Evolutionary conservation across 1,139 yeast species (phyloP).

Genomic region (Geotrichum restrictum): DNA sequence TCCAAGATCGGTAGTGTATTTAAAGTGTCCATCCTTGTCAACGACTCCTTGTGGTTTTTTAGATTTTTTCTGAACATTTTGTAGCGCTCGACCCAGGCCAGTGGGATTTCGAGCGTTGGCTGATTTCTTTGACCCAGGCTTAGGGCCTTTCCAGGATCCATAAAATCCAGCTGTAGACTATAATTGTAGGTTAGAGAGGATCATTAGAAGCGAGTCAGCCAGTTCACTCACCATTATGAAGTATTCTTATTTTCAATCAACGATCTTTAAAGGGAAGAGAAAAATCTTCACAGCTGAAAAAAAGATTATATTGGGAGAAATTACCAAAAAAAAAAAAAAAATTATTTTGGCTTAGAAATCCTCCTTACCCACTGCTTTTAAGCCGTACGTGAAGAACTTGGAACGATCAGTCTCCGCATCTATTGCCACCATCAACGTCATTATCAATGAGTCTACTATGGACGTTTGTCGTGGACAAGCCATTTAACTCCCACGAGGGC

Average conservation of each 20-base stretch:
- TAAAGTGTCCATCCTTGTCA: constrained; percentile 56
- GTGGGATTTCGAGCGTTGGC: constrained; percentile 78
- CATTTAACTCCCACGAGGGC: not conserved
- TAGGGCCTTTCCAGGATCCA: constrained; percentile 81
- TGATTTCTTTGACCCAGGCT: constrained; percentile 52
- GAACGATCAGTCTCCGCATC: not conserved
- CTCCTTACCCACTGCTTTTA: not conserved
- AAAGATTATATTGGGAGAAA: not conserved
- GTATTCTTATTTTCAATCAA: not conserved
- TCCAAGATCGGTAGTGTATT: constrained; percentile 38
- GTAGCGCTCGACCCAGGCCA: constrained; percentile 82
- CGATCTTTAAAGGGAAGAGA: not conserved
- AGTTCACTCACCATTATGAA: constrained; percentile 10
- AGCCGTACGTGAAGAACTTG: not conserved
- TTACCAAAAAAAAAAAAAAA: too few relatives aligned
- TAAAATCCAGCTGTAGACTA: constrained; percentile 18
- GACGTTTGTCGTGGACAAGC: constrained; percentile 8
- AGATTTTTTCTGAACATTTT: constrained; percentile 67
- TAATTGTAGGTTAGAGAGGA: not conserved
- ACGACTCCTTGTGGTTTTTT: constrained; percentile 69
- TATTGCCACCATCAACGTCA: not conserved
- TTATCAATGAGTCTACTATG: constrained; percentile 5
- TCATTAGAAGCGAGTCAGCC: not conserved
- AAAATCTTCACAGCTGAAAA: not conserved
- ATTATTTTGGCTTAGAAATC: constrained; percentile 3